phyloP scores from a whole-genome alignment of 1,284 basidiomycete species.

The Stygiomarasmius scandens region DNA sequence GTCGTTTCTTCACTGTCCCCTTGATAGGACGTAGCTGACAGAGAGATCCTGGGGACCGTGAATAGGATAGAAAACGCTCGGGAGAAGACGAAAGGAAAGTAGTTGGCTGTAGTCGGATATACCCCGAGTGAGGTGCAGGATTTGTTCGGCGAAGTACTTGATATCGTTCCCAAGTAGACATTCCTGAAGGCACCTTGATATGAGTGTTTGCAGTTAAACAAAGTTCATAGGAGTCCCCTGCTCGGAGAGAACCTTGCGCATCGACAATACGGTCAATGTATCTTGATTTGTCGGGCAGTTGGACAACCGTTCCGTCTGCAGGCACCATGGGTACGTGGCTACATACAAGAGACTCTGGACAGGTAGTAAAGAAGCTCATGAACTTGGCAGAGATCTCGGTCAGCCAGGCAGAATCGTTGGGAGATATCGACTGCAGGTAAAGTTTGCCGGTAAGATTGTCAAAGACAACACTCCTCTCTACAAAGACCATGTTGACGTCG shows the following conservation, averaged over 20 bases:
- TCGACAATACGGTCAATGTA: slow-evolving; percentile 78
- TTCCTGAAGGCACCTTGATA: slow-evolving; percentile 49
- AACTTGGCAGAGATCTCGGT: slow-evolving; percentile 36
- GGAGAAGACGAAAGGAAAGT: slow-evolving; percentile 84
- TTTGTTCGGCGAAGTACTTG: slow-evolving; percentile 75
- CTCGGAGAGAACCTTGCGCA: slow-evolving; percentile 77
- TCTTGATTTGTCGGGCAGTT: slow-evolving; percentile 53
- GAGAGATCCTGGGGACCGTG: slow-evolving; percentile 58
- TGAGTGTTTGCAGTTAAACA: slow-evolving; percentile 86
- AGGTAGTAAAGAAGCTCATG: slow-evolving; percentile 27
- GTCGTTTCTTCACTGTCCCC: slow-evolving; percentile 79
- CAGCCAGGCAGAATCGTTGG: slow-evolving; percentile 64
- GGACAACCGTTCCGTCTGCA: slow-evolving; percentile 37
- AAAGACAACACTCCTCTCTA: slow-evolving; percentile 75
- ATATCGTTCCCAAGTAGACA: slow-evolving; percentile 74
- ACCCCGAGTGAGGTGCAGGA: slow-evolving; percentile 91
- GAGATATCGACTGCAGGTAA: slow-evolving; percentile 66
- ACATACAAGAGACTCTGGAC: too few species aligned
- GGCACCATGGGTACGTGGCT: too few species aligned
- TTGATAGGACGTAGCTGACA: slow-evolving; percentile 96
- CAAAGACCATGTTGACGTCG: slow-evolving; percentile 73
- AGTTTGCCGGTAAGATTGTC: slow-evolving; percentile 51
- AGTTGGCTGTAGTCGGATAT: slow-evolving; percentile 69
- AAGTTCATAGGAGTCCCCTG: slow-evolving; percentile 95
- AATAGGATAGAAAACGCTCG: slow-evolving; percentile 91